Evolutionary conservation across 1,284 basidiomycete genomes (phyloP).

Genomic region (Microbotryomycetes sp.): DNA sequence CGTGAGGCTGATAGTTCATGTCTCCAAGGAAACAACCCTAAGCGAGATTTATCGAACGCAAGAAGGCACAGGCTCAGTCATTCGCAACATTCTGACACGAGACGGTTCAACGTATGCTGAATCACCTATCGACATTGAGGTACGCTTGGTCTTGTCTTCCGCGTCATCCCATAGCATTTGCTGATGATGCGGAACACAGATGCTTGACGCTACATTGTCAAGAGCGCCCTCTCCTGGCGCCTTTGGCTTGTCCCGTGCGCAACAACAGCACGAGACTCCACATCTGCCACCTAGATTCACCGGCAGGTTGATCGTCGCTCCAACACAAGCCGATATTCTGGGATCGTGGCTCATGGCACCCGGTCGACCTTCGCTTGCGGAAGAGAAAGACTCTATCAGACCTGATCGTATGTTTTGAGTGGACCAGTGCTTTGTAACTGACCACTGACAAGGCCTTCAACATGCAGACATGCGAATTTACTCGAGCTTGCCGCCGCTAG

Average conservation of each 20-base stretch:
- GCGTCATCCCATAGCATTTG: too few relatives aligned
- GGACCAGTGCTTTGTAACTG: not conserved
- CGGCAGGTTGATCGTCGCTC: constrained; percentile 15
- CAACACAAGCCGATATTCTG: constrained; percentile 19
- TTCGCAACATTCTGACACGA: constrained; percentile 22
- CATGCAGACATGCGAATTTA: constrained; percentile 27
- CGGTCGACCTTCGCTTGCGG: constrained; percentile 6
- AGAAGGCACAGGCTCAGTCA: not conserved
- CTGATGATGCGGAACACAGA: not conserved
- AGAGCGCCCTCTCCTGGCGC: constrained; percentile 6
- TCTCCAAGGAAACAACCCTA: not conserved
- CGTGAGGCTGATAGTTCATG: not conserved
- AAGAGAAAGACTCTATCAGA: constrained; percentile 16
- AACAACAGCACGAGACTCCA: not conserved
- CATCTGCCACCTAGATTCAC: constrained; percentile 8
- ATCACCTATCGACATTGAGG: constrained; percentile 16
- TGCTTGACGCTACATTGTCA: constrained; percentile 19
- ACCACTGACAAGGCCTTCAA: not conserved
- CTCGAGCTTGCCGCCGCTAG: constrained; percentile 24
- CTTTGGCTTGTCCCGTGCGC: constrained; percentile 10
- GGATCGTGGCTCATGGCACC: constrained; percentile 15
- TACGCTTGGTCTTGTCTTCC: not conserved
- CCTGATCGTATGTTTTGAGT: constrained; percentile 17
- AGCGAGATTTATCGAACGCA: not conserved
- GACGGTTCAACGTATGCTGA: constrained; percentile 22